phyloP scores from a whole-genome alignment of 495 filamentous ascomycete genomes.

The Aspergillus conjunctus region DNA sequence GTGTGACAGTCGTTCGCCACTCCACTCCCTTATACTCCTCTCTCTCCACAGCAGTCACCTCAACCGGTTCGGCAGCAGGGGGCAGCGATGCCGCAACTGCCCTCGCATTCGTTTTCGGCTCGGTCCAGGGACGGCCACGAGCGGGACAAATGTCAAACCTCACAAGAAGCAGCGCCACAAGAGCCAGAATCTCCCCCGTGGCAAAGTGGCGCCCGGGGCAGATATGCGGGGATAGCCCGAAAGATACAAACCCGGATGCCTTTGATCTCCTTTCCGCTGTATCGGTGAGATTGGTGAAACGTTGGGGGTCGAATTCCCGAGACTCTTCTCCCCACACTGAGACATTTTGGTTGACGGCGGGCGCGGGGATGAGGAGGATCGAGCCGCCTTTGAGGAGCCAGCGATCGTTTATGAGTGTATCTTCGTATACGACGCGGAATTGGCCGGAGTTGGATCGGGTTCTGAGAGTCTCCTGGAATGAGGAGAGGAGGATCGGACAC shows the following conservation, averaged over 20 bases:
- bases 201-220: conserved; percentile 55
- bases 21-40: conserved; percentile 27
- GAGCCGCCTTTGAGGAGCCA: conserved; percentile 34
- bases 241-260: conserved; percentile 37
- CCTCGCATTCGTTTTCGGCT: conserved; percentile 22
- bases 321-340: conserved; percentile 34
- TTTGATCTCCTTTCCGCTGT: conserved; percentile 12
- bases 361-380: conserved; percentile 31
- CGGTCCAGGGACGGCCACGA: conserved; percentile 21
- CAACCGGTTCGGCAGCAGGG: conserved; percentile 21
- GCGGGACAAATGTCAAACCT: conserved; percentile 41
- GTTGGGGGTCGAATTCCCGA: conserved; percentile 31
- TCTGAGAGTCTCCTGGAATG: conserved; percentile 45
- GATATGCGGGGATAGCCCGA: conserved; percentile 45
- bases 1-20: conserved; percentile 29
- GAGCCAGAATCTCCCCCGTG: conserved; percentile 39
- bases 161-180: conserved; percentile 42
- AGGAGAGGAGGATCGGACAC: conserved; percentile 42
- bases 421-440: conserved; percentile 32
- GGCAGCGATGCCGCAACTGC: conserved; percentile 26
- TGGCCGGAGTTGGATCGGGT: conserved; percentile 25
- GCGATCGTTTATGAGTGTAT: conserved; percentile 34
- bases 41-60: conserved; percentile 22
- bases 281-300: conserved; percentile 32
- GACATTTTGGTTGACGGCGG: conserved; percentile 22